These are phyloP conservation scores for Gentiana straminea DNA, from an alignment of 257 asterid genomes.

Conservation along the genomic window DNA sequence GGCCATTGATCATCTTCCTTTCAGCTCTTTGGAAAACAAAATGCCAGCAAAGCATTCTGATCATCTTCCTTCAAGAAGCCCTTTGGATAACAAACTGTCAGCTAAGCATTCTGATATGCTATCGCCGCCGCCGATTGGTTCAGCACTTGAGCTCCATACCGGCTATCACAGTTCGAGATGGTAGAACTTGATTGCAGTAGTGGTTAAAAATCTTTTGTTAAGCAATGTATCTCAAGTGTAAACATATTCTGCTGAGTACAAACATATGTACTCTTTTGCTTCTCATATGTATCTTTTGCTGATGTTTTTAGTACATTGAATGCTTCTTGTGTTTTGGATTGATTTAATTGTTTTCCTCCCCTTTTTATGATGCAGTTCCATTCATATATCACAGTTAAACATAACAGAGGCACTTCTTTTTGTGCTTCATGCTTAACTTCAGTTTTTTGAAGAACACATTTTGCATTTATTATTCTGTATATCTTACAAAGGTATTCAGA, in stretches of 20 bases:
- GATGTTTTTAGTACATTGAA: neutral
- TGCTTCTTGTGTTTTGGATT: too few species aligned
- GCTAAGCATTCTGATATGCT: constrained; percentile 19
- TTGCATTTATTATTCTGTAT: too few species aligned
- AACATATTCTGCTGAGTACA: constrained; percentile 1
- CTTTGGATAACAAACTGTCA: constrained; percentile 43
- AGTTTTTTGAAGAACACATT: too few species aligned
- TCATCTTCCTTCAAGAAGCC: constrained; percentile 17
- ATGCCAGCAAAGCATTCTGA: constrained; percentile 27
- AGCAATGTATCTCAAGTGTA: too few species aligned
- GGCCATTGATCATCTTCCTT: constrained; percentile 29
- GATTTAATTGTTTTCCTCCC: too few species aligned
- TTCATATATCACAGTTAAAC: too few species aligned
- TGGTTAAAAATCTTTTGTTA: neutral
- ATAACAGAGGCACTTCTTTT: too few species aligned
- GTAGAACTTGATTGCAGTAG: constrained; percentile 8
- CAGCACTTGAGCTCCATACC: constrained; percentile 41
- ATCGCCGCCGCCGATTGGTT: constrained; percentile 20
- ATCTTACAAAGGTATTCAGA: too few species aligned
- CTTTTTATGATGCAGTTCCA: too few species aligned
- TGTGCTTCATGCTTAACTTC: too few species aligned
- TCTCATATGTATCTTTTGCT: neutral
- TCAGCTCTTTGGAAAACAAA: constrained; percentile 44
- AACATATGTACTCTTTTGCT: constrained; percentile 10
- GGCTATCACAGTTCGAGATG: constrained; percentile 35